A percentile compares a stretch with the other conserved stretches of the same genome.
These are phyloP conservation scores for Neoboletus brunneissimus DNA, from an alignment of 768 basidiomycete species.

Conservation along the genomic window DNA sequence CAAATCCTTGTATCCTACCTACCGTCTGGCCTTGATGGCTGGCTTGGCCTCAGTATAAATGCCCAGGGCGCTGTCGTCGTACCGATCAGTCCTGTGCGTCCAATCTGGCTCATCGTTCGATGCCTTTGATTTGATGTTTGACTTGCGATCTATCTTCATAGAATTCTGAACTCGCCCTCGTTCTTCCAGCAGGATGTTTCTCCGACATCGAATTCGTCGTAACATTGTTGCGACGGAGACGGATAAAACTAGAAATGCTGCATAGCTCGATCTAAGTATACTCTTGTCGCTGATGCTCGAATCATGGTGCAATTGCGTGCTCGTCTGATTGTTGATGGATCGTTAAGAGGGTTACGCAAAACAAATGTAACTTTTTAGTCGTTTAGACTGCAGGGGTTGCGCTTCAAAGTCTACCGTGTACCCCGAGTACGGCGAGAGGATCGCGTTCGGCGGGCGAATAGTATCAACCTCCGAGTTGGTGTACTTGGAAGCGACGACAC, in stretches of 20 bases:
- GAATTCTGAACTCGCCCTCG: constrained; percentile 1
- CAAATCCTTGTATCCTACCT: constrained; percentile 16
- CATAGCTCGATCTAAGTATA: constrained; percentile 13
- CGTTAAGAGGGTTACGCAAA: constrained; percentile 10
- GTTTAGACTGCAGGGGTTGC: neutral
- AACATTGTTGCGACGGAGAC: neutral
- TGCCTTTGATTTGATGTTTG: constrained; percentile 1
- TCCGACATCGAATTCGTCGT: neutral
- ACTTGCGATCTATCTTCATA: neutral
- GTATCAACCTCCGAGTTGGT: neutral
- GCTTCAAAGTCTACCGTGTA: neutral
- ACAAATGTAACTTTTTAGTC: neutral
- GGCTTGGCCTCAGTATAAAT: constrained; percentile 1
- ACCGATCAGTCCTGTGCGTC: constrained; percentile 18
- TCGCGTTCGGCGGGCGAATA: too few species aligned
- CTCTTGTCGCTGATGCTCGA: neutral
- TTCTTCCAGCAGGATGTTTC: neutral
- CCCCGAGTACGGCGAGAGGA: neutral
- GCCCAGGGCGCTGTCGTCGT: neutral
- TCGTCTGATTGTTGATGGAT: constrained; percentile 5
- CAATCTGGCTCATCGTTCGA: neutral
- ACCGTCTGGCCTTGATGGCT: constrained; percentile 1
- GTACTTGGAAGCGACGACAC: neutral
- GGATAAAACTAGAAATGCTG: constrained; percentile 7
- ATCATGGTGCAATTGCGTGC: neutral